Base-by-base conservation (phyloP, 2,329 filamentous ascomycete genomes). In the Penicillium frequentans region DNA sequence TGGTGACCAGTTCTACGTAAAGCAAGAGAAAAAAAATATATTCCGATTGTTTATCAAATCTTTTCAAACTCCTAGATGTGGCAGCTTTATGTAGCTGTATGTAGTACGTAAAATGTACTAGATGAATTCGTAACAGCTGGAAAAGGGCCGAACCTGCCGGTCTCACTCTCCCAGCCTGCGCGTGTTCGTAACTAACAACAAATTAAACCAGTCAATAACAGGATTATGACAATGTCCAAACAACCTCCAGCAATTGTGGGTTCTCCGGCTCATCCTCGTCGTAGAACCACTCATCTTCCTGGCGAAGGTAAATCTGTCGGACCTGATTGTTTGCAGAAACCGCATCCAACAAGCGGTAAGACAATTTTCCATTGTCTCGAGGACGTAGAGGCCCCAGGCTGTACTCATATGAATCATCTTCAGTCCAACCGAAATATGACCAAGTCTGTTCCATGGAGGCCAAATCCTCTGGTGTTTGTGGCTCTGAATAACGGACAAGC, bases 401-500 rank as follows among this genome's bases (percentile, higher is more conserved):
- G 61, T 77, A 81, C 26, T 79, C 79, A 59, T 78, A 84, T 14
- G 68, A 66, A 49, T 70, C 64, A n/a, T 66, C 70, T 11, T 65
- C 65, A 13, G 73, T 74, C 37, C 67, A 67, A n/a, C 73, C 75
- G 13, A 72, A 70, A 33, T 77, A 73, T 7, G 69, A 66, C 77
- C 79, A 85, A 0, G 83, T 85, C 43, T 74, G 76, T 67, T 85
- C 83, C 69, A 82, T 80, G 47, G 58, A 52, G 21, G 71, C 70
- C 29, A 62, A 48, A 27, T 75, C 68, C 26, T 83, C 64, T 27
- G 82, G 76, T 35, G 59, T 56, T 3, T 79, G 54, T 4, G 63
- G 61, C 3, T 74, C 70, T 2, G 78, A 62, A 16, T 84, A 85
- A 45, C 73, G 66, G n/a, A 77, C 76, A 42, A 85, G 76, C 31